Base-by-base conservation (phyloP, 2,329 filamentous ascomycete species). In the Colletotrichum tanaceti region DNA sequence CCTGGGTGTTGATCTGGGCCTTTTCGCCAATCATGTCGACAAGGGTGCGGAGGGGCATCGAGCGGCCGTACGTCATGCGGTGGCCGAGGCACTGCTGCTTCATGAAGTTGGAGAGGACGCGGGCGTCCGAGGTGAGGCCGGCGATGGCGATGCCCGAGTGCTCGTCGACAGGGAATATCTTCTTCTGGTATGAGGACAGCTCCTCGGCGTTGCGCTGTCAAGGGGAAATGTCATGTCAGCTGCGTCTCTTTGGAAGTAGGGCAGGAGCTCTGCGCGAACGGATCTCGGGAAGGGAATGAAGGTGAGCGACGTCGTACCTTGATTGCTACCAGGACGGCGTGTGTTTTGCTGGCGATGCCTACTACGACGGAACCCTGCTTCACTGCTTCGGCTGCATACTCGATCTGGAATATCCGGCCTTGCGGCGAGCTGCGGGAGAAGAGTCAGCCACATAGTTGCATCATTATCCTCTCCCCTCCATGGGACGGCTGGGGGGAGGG, bases 81-180 rank as follows among this genome's bases (percentile, higher is more conserved):
- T 96, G 95, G 77, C 93, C 92, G 77, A 99, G 93, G 72, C 93
- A 97, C 84, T 98, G 96, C 84, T 97, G 94, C 86, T 98, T 98
- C 95, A 99, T 98, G 86, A 98, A 99, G 89, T 99, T 99, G 86
- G 94, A 98, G 75, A 99, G 94, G 75, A 99, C 96, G 77, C 96
- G 96, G 78, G 95, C 96, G 82, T 99, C 96, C 68, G 95, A 98
- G 73, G 96, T 96, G 71, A 99, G 93, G 75, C 96, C 96, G 74
- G 96, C 96, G 76, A 99, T 97, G 76, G 95, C 94, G 77, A 99
- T 90, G 74, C 94, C 96, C 75, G 96, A 91, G 82, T 99, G 96
- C 76, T 95, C 93, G 82, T 99, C 96, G 83, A 99, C 91, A 75
- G 91, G 89, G 82, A 99, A 98, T 79, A 99, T 90, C 86, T 99